Percentiles rank a stretch among this genome's conserved stretches.
Conservation (phyloP, 805 yeast species). For the Clavispora asparagi region DNA sequence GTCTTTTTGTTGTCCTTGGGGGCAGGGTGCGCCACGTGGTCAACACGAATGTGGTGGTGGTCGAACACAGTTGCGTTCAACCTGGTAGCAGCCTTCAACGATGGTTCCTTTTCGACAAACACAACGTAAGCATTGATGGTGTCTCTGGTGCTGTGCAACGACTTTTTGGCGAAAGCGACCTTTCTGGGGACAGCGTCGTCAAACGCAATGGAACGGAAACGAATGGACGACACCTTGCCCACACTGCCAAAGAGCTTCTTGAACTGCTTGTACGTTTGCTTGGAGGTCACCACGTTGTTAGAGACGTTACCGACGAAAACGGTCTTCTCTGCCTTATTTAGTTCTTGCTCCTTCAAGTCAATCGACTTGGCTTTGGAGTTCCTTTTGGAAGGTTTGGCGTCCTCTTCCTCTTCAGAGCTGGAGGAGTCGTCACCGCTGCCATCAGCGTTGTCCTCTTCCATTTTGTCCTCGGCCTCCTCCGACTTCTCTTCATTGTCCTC, state of each 20-base stretch:
- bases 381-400: constrained; percentile 8
- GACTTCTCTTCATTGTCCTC: constrained; percentile 4
- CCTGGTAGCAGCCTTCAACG: constrained; percentile 40
- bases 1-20: constrained; percentile 79
- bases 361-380: constrained; percentile 40
- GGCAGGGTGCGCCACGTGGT: constrained; percentile 88
- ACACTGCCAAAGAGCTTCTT: constrained; percentile 51
- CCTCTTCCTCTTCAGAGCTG: constrained; percentile 12
- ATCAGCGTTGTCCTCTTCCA: constrained; percentile 16
- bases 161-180: constrained; percentile 79
- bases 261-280: constrained; percentile 55
- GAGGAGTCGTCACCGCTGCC: constrained; percentile 7
- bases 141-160: constrained; percentile 70
- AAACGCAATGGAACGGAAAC: constrained; percentile 91
- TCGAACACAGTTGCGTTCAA: constrained; percentile 67
- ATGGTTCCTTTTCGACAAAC: constrained; percentile 49
- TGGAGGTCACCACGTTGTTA: constrained; percentile 57
- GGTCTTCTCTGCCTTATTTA: constrained; percentile 78
- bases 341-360: constrained; percentile 64
- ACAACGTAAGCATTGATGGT: constrained; percentile 88
- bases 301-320: constrained; percentile 86
- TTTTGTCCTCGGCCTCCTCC: constrained; percentile 11
- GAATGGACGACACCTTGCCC: constrained; percentile 63
- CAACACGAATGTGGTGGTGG: constrained; percentile 80
- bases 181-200: constrained; percentile 86